These are phyloP conservation scores for Penicillium sp. DNA, from an alignment of 2,329 filamentous ascomycete species.

Conservation along the genomic window DNA sequence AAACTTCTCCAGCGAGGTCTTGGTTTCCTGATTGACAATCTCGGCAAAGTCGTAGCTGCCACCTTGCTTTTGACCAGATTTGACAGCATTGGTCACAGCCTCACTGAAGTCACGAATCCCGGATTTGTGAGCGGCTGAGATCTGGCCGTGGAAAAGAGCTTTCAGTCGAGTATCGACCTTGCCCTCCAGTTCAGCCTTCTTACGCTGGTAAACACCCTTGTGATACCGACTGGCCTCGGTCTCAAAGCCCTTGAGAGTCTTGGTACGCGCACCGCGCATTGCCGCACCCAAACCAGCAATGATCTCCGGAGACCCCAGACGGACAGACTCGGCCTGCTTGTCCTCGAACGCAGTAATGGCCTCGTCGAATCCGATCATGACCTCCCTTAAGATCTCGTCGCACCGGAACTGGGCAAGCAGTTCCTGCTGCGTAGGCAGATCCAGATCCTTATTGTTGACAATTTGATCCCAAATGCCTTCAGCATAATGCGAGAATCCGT, in stretches of 20 bases:
- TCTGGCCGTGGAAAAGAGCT: conserved; percentile 82
- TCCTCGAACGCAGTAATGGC: conserved; percentile 83
- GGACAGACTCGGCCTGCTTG: conserved; percentile 73
- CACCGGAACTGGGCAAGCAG: conserved; percentile 95
- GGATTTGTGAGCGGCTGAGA: conserved; percentile 84
- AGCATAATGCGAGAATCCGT: conserved; percentile 94
- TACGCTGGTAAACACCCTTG: conserved; percentile 89
- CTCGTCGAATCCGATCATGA: conserved; percentile 79
- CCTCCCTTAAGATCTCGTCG: conserved; percentile 92
- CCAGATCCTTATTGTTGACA: conserved; percentile 96
- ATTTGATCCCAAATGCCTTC: conserved; percentile 98
- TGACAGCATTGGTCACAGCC: conserved; percentile 82
- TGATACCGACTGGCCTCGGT: conserved; percentile 91
- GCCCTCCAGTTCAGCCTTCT: conserved; percentile 77
- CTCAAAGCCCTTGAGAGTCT: conserved; percentile 82
- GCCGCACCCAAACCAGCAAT: conserved; percentile 72
- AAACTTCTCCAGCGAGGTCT: conserved; percentile 72
- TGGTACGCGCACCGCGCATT: conserved; percentile 71
- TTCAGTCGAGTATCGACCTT: conserved; percentile 91
- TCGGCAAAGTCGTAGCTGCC: conserved; percentile 91
- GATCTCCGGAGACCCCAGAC: conserved; percentile 71
- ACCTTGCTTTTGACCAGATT: conserved; percentile 88
- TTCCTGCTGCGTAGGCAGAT: conserved; percentile 95
- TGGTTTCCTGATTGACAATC: conserved; percentile 83
- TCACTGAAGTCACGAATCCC: conserved; percentile 84